Evolutionary conservation across 2,329 filamentous ascomycete species (phyloP), one percentile per base, ranked within the genome.

Genomic region (Trichophyton simii): DNA sequence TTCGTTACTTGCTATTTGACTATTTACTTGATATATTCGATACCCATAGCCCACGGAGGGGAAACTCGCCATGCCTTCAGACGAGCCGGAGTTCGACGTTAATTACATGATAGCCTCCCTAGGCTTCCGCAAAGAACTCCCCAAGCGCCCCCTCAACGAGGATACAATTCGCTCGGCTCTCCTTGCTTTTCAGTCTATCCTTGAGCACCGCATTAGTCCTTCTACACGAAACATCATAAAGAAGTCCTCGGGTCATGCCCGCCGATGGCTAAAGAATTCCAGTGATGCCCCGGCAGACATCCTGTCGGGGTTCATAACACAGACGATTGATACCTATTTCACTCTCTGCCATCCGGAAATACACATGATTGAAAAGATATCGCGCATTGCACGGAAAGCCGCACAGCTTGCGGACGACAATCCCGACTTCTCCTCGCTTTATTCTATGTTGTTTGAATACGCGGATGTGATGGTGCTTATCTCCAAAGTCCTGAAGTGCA

Each of bases 391-490:
- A 20, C 31, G 38, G 25, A 22, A 15, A 9, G 18, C 57, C 6
- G 58, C 58, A 1, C 25, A 60, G 5, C 36, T 38, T 36, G 8
- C 3, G 46, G 46, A 25, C 11, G 3, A 28, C 11, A 11, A 52
- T 4, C 11, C 20, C 3, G 20, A 9, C 11, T 6, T 15, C 20
- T 13, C 6, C 5, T 3, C 3, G 3, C 20, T 52, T 25, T 52
- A 52, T 28, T 52, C 20, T 22, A 48, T 48, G 46, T 25, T 52
- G 9, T 52, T 60, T 22, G 62, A 63, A 36, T 63, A 62, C 31
- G 34, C 13, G 3, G 62, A 63, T 57, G 48, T 63, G 9, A 60
- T 63, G 15, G 60, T 58, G 25, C 58, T 58, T 7, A 18, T 63
- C 3, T n/a, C 57, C 2, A 42, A 18, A 13, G 25, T 62, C n/a